Evolutionary conservation across 83 land plant genomes (phyloP), one percentile per base, ranked within the genome.

Genomic region (Picea engelmannii): DNA sequence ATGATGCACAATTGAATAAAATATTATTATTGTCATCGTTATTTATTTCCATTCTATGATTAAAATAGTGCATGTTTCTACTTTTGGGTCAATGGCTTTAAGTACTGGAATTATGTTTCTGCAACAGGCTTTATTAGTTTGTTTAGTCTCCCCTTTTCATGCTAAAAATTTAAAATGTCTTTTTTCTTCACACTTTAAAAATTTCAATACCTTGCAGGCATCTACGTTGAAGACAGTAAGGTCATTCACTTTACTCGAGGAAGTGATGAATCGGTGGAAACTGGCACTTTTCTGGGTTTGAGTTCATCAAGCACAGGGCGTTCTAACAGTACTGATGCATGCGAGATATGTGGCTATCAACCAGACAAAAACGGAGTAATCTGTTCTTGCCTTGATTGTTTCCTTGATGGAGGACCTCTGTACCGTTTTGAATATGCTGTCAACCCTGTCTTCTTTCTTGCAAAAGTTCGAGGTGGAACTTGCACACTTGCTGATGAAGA

Each of bases 401-500:
- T 89, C 75, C 84, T 89, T 20, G 62, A 58, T 62, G 90, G 90
- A 9, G 61, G 79, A 17, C 81, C 84, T 1, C 66, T 89, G 20
- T 87, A 87, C 78, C 65, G 82, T n/a, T 89, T 89, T 69, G 89
- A 87, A 59, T 89, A 89, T 77, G 78, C 85, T 11, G 80, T 83
- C 17, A 78, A 76, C 47, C 66, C 81, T 13, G 79, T 61, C 52
- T 82, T 87, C 13, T 89, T 89, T 78, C 74, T 87, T 65, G 90
- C 80, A 1, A 87, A 89, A 69, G 84, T 81, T 25, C 60, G 91
- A 67, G 91, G 90, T 27, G 91, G 91, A 78, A 89, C 91, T 16
- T 89, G 91, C 80, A 84, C 86, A 59, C 90, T 87, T 24, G 94
- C 92, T 24, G 84, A 31, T 61, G 82, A 92, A 9, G 99, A 96